Conservation (phyloP, 2,329 filamentous ascomycete species). For the Paecilomyces variotii region DNA sequence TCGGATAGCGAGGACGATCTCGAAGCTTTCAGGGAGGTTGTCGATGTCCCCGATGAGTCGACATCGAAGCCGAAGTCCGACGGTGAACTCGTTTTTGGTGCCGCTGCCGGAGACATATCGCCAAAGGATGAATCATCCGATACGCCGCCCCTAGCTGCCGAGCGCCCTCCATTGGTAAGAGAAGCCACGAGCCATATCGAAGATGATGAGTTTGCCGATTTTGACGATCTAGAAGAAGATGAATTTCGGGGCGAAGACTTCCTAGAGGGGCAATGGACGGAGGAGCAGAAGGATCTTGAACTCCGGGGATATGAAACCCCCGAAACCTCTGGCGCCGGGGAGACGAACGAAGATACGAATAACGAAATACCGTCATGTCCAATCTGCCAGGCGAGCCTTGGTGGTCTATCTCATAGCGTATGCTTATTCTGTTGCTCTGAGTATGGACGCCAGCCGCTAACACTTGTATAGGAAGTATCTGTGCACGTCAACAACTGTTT, state of each 20-base stretch:
- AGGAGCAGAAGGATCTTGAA: conserved; percentile 31
- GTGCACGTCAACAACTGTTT: conserved; percentile 89
- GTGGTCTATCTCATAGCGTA: conserved; percentile 44
- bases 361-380: conserved; percentile 52
- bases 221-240: conserved; percentile 55
- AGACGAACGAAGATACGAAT: background rate
- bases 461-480: conserved; percentile 57
- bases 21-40: conserved; percentile 16
- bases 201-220: conserved; percentile 44
- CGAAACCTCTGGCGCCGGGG: conserved; percentile 7
- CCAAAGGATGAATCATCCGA: background rate
- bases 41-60: background rate
- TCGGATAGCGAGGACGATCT: conserved; percentile 48
- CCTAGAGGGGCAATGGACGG: conserved; percentile 55
- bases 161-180: conserved; percentile 40
- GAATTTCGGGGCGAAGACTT: conserved; percentile 59
- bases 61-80: background rate
- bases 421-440: conserved; percentile 7
- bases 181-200: conserved; percentile 40
- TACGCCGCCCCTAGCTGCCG: background rate
- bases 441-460: conserved; percentile 5
- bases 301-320: conserved; percentile 17
- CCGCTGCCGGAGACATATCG: background rate
- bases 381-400: conserved; percentile 62
- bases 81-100: background rate